A percentile compares a stretch with the other conserved stretches of the same genome.
Evolutionary conservation across 441 rosid genomes (phyloP).

Genomic region (Erysimum cheiri): DNA sequence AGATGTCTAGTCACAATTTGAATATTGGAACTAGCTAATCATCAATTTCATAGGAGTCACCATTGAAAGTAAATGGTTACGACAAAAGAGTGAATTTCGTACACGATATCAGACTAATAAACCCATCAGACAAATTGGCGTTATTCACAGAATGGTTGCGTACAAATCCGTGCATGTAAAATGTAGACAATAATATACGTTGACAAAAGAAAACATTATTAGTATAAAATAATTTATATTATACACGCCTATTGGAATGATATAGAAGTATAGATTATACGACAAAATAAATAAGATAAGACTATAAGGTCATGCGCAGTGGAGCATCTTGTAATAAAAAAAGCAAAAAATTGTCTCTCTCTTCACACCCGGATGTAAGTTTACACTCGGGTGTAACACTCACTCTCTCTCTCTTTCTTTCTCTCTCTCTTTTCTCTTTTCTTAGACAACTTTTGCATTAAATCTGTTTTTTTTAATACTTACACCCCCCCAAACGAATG

Average conservation of each 20-base stretch:
- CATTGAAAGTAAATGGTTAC: neutral
- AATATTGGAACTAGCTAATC: slow-evolving; percentile 2
- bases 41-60: neutral
- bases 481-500: too few species aligned
- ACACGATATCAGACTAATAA: slow-evolving; percentile 18
- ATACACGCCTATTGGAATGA: slow-evolving; percentile 8
- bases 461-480: too few species aligned
- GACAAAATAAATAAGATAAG: neutral
- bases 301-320: too few species aligned
- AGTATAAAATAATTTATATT: neutral
- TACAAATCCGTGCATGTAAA: slow-evolving; percentile 28
- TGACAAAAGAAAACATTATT: slow-evolving; percentile 23
- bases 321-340: too few species aligned
- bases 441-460: too few species aligned
- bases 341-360: too few species aligned
- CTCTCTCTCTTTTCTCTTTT: too few species aligned
- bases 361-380: too few species aligned
- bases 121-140: slow-evolving; percentile 29
- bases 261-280: neutral
- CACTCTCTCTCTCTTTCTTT: too few species aligned
- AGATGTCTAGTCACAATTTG: neutral
- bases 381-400: too few species aligned
- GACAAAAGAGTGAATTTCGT: slow-evolving; percentile 30
- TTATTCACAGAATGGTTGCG: slow-evolving; percentile 39
- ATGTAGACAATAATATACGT: neutral